These are phyloP conservation scores for Starmerella sirachaensis DNA, from an alignment of 805 yeast species.

Conservation along the genomic window DNA sequence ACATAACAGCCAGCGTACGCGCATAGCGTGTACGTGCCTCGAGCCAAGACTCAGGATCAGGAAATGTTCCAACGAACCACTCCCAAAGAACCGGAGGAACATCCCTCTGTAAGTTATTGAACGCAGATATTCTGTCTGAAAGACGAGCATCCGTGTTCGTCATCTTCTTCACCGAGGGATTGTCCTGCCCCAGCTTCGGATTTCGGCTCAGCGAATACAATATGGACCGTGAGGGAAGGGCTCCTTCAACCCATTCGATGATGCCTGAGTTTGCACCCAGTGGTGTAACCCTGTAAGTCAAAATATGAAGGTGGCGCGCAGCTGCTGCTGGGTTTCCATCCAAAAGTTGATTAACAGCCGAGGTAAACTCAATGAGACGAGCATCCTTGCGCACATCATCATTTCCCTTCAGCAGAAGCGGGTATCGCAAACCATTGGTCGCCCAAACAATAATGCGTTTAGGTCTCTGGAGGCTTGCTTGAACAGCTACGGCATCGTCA, in stretches of 20 bases:
- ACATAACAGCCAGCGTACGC: constrained; percentile 87
- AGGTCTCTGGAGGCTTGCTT: constrained; percentile 80
- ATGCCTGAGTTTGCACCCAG: constrained; percentile 77
- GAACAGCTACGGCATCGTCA: constrained; percentile 55
- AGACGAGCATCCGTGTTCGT: not conserved
- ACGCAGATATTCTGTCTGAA: constrained; percentile 29
- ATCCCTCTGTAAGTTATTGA: constrained; percentile 27
- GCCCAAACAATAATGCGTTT: constrained; percentile 65
- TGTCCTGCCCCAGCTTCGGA: constrained; percentile 8
- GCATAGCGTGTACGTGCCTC: constrained; percentile 61
- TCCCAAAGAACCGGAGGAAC: constrained; percentile 49
- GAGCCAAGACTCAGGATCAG: constrained; percentile 85
- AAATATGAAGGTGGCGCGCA: constrained; percentile 55
- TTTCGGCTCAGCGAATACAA: constrained; percentile 29
- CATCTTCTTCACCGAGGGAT: constrained; percentile 34
- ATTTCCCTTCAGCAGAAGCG: constrained; percentile 66
- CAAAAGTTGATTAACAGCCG: constrained; percentile 68
- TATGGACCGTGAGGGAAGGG: constrained; percentile 57
- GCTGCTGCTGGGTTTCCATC: constrained; percentile 57
- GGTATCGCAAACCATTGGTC: constrained; percentile 60
- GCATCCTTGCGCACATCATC: constrained; percentile 96
- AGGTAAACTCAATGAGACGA: constrained; percentile 81
- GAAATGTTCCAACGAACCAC: constrained; percentile 82
- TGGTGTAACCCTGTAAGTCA: constrained; percentile 81
- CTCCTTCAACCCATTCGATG: constrained; percentile 78